phyloP scores from a whole-genome alignment of 257 asterid species.

The Forsythia viridissima region DNA sequence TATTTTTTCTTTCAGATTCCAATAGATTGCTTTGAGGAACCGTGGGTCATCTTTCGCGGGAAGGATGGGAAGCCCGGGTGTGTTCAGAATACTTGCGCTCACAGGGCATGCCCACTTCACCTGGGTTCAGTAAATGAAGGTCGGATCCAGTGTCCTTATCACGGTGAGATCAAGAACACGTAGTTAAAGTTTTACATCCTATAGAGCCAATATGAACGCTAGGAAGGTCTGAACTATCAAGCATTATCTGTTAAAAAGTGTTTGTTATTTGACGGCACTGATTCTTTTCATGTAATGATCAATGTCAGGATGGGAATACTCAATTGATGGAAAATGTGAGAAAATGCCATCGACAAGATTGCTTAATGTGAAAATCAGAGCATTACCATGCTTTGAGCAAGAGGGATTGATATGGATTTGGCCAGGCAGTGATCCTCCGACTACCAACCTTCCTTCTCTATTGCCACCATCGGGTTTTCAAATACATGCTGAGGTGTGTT shows the following conservation, averaged over 20 bases:
- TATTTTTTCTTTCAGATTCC: slow-evolving; percentile 57
- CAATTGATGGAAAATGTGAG: slow-evolving; percentile 87
- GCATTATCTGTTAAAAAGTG: background rate
- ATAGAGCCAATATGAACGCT: too few relatives aligned
- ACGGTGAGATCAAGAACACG: slow-evolving; percentile 54
- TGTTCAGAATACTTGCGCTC: slow-evolving; percentile 87
- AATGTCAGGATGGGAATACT: slow-evolving; percentile 84
- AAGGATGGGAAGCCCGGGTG: slow-evolving; percentile 94
- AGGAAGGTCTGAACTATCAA: too few relatives aligned
- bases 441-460: slow-evolving; percentile 69
- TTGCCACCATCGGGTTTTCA: slow-evolving; percentile 84
- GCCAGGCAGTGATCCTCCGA: slow-evolving; percentile 92
- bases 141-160: slow-evolving; percentile 90
- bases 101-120: slow-evolving; percentile 93
- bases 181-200: background rate
- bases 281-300: slow-evolving; percentile 22
- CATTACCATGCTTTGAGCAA: slow-evolving; percentile 89
- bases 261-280: slow-evolving; percentile 5
- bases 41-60: slow-evolving; percentile 93
- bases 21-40: slow-evolving; percentile 87
- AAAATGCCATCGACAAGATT: slow-evolving; percentile 91
- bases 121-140: slow-evolving; percentile 91
- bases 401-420: slow-evolving; percentile 96
- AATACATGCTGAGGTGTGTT: slow-evolving; percentile 86
- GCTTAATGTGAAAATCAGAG: slow-evolving; percentile 63